A percentile compares a stretch with the other conserved stretches of the same genome.
Conservation (phyloP, 2,329 filamentous ascomycete species). For the Alternaria longipes region DNA sequence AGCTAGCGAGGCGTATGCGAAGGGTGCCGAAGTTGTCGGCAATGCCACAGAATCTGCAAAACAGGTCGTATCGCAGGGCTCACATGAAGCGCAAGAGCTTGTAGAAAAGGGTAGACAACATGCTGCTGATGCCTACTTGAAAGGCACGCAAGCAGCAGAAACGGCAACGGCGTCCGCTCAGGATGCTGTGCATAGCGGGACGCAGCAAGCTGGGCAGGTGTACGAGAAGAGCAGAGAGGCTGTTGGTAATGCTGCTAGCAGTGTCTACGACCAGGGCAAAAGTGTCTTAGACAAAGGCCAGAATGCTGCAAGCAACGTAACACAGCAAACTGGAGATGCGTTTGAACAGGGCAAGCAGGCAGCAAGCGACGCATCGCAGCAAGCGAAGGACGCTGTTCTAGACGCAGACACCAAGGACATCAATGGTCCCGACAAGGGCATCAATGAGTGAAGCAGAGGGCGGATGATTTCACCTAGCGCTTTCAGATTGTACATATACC, state of each 20-base stretch:
- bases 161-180: constrained; percentile 14
- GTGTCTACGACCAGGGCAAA: constrained; percentile 25
- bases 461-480: neutral
- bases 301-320: constrained; percentile 20
- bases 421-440: constrained; percentile 23
- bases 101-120: constrained; percentile 41
- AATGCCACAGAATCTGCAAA: constrained; percentile 39
- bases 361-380: constrained; percentile 22
- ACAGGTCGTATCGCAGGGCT: constrained; percentile 36
- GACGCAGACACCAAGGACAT: constrained; percentile 29
- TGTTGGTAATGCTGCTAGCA: constrained; percentile 7
- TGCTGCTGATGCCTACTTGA: constrained; percentile 21
- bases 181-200: constrained; percentile 12
- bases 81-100: constrained; percentile 36
- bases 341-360: constrained; percentile 37
- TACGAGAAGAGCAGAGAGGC: constrained; percentile 7
- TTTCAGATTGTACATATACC: constrained; percentile 32
- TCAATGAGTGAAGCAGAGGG: constrained; percentile 23
- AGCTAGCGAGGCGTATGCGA: constrained; percentile 30
- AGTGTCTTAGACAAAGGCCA: constrained; percentile 37
- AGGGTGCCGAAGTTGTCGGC: constrained; percentile 36
- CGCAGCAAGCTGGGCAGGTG: constrained; percentile 16
- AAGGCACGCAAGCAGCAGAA: constrained; percentile 19
- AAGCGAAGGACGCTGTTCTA: constrained; percentile 29
- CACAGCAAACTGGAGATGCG: constrained; percentile 24